These are phyloP conservation scores for Paraphoma sp. DNA, from an alignment of 2,329 filamentous ascomycete species.

Conservation along the genomic window DNA sequence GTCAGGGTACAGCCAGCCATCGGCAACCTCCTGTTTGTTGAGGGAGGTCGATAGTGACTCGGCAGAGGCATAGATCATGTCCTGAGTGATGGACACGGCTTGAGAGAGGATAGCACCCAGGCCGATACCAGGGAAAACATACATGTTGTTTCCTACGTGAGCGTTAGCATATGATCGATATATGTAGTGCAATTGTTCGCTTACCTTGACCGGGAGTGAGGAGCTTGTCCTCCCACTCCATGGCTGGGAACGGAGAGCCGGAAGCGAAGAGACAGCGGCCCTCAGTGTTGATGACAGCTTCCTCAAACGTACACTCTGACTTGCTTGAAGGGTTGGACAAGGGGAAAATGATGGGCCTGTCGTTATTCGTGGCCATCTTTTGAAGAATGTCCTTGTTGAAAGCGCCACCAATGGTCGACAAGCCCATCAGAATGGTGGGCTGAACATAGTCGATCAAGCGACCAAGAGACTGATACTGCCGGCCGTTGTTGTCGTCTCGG, in stretches of 20 bases:
- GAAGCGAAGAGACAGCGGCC: slow-evolving; percentile 93
- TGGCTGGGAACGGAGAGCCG: slow-evolving; percentile 85
- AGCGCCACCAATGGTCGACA: slow-evolving; percentile 92
- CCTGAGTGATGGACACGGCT: slow-evolving; percentile 83
- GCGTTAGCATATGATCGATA: slow-evolving; percentile 6
- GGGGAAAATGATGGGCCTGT: slow-evolving; percentile 80
- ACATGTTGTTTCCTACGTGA: slow-evolving; percentile 84
- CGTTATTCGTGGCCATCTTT: slow-evolving; percentile 65
- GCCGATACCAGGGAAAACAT: slow-evolving; percentile 96
- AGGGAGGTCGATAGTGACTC: slow-evolving; percentile 80
- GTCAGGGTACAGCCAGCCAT: slow-evolving; percentile 87
- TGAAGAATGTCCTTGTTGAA: slow-evolving; percentile 89
- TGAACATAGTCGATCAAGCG: slow-evolving; percentile 94
- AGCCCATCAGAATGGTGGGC: slow-evolving; percentile 91
- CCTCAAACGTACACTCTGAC: slow-evolving; percentile 97
- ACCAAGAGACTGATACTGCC: slow-evolving; percentile 77
- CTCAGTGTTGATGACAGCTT: slow-evolving; percentile 88
- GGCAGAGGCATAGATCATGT: slow-evolving; percentile 96
- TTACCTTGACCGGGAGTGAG: slow-evolving; percentile 57
- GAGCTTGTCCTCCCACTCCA: slow-evolving; percentile 56
- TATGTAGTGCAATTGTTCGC: slow-evolving; percentile 6
- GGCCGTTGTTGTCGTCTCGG: slow-evolving; percentile 68
- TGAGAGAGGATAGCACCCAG: slow-evolving; percentile 92
- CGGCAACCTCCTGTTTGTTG: slow-evolving; percentile 79
- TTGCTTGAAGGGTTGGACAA: slow-evolving; percentile 96